Conservation (phyloP, 176 grass and related monocot genomes). For the Rhynchospora tenuis region DNA sequence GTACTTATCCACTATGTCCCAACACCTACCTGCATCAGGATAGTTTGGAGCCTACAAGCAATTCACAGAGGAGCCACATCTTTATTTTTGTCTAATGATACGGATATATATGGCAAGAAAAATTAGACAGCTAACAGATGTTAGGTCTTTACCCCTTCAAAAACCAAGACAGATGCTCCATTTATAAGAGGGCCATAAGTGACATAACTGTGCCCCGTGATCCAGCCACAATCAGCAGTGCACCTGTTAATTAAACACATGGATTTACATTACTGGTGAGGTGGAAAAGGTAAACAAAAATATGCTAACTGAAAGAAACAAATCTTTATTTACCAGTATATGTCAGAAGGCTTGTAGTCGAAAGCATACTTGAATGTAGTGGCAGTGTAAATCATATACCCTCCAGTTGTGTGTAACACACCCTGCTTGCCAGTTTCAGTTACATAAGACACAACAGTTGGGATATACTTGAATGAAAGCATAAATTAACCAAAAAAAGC, state of each 20-base stretch:
- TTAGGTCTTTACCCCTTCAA: conserved; percentile 69
- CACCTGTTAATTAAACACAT: conserved; percentile 54
- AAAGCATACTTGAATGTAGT: conserved; percentile 98
- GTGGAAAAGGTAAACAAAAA: background rate
- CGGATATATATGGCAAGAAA: background rate
- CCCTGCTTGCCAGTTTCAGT: conserved; percentile 39
- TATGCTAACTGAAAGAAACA: conserved; percentile 10
- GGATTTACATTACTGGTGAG: conserved; percentile 2
- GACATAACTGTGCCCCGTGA: conserved; percentile 97
- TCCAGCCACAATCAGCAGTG: conserved; percentile 99
- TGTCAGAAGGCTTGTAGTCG: conserved; percentile 81
- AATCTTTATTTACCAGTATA: conserved; percentile 72
- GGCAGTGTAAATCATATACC: conserved; percentile 95
- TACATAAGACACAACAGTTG: background rate
- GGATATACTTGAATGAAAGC: conserved; percentile 12
- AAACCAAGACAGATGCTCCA: conserved; percentile 83
- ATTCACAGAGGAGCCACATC: conserved; percentile 15
- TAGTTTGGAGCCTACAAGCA: conserved; percentile 85
- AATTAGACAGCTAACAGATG: conserved; percentile 13
- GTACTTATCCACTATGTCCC: conserved; percentile 97
- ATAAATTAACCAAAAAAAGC: conserved; percentile 16
- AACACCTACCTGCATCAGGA: conserved; percentile 77
- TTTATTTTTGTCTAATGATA: background rate
- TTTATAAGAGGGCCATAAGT: conserved; percentile 95
- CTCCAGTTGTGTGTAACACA: conserved; percentile 94